Conservation (phyloP, 108 stramenopile species). For the Cylindrotheca closterium region DNA sequence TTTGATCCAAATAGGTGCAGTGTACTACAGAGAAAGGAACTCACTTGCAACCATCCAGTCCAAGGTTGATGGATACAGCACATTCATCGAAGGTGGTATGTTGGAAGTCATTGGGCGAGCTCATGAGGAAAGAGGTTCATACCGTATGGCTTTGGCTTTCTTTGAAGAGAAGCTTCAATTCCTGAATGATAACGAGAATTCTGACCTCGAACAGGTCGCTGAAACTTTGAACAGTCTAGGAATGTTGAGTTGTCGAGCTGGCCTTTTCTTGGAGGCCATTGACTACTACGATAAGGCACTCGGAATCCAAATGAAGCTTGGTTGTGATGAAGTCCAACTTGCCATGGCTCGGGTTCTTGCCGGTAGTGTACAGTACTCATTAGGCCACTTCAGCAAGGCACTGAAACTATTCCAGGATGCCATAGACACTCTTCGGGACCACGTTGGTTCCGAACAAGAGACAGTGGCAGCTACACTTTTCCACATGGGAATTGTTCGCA, state of each 20-base stretch:
- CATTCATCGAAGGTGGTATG: constrained; percentile 77
- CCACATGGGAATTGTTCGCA: constrained; percentile 60
- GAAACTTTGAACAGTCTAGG: constrained; percentile 70
- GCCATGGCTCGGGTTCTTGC: constrained; percentile 66
- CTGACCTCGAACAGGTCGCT: constrained; percentile 48
- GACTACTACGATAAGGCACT: constrained; percentile 71
- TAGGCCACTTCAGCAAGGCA: constrained; percentile 52
- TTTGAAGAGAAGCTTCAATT: constrained; percentile 73
- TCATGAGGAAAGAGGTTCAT: constrained; percentile 70
- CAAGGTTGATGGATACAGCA: constrained; percentile 56
- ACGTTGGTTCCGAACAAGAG: constrained; percentile 53
- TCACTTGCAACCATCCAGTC: constrained; percentile 52
- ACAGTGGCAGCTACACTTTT: constrained; percentile 61
- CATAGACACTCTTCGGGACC: constrained; percentile 35
- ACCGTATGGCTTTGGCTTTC: constrained; percentile 65
- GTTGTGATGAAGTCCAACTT: constrained; percentile 55
- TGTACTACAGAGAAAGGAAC: constrained; percentile 77
- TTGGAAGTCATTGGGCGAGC: constrained; percentile 67
- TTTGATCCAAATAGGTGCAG: constrained; percentile 69
- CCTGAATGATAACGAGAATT: constrained; percentile 34
- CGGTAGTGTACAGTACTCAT: constrained; percentile 57
- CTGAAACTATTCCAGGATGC: constrained; percentile 61
- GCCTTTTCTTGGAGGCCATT: constrained; percentile 58
- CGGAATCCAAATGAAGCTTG: constrained; percentile 51
- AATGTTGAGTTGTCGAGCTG: constrained; percentile 52